These are phyloP conservation scores for Hemisphaericaspora xylofermentans DNA, from an alignment of 1,139 yeast species.

Conservation along the genomic window DNA sequence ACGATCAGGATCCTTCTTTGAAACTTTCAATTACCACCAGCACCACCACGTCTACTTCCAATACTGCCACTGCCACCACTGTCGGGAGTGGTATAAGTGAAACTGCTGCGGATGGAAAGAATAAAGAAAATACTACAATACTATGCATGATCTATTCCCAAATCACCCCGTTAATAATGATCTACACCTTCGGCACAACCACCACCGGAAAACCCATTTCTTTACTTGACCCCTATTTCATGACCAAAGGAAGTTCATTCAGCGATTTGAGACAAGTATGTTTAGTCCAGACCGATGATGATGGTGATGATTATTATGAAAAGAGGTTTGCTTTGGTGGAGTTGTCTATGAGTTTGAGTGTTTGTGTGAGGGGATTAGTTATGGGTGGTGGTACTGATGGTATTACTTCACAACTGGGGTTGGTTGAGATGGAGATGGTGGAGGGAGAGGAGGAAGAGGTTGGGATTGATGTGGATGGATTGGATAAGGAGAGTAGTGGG, in stretches of 20 bases:
- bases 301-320: too few species aligned
- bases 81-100: too few species aligned
- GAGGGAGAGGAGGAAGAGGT: too few species aligned
- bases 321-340: conserved; percentile 6
- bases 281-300: conserved; percentile 7
- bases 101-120: too few species aligned
- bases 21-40: conserved; percentile 33
- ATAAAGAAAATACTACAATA: conserved; percentile 20
- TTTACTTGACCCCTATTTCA: conserved; percentile 25
- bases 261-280: conserved; percentile 14
- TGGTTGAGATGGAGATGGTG: not conserved
- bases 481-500: too few species aligned
- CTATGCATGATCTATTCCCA: conserved; percentile 44
- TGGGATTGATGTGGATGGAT: too few species aligned
- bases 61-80: too few species aligned
- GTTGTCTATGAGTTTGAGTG: conserved; percentile 6
- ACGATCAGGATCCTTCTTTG: conserved; percentile 56
- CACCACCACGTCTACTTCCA: too few species aligned
- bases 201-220: conserved; percentile 34
- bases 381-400: not conserved
- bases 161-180: conserved; percentile 38
- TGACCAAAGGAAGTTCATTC: conserved; percentile 12
- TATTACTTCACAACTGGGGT: not conserved
- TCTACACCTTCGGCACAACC: conserved; percentile 45
- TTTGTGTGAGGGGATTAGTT: conserved; percentile 4